These are phyloP conservation scores for Primulina huaijiensis DNA, from an alignment of 257 asterid genomes.

Conservation along the genomic window DNA sequence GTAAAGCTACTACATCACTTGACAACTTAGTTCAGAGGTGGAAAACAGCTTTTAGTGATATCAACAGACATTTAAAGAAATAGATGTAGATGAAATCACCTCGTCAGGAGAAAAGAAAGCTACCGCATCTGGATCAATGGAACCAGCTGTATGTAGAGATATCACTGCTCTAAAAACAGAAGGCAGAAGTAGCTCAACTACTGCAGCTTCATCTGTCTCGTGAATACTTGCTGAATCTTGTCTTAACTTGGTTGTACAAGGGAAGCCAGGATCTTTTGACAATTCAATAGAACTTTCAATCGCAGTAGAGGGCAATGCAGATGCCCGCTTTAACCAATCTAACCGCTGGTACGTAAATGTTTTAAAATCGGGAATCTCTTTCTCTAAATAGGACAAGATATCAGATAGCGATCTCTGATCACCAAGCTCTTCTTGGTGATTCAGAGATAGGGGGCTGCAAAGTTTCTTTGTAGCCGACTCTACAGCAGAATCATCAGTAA, in stretches of 20 bases:
- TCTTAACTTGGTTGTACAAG: slow-evolving; percentile 52
- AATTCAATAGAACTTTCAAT: slow-evolving; percentile 49
- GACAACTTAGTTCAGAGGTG: slow-evolving; percentile 4
- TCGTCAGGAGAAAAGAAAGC: slow-evolving; percentile 94
- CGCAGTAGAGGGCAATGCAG: slow-evolving; percentile 53
- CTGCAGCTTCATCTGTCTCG: slow-evolving; percentile 63
- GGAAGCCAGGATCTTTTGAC: slow-evolving; percentile 56
- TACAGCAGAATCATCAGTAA: slow-evolving; percentile 49
- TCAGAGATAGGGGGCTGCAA: slow-evolving; percentile 40
- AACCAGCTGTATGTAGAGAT: slow-evolving; percentile 87
- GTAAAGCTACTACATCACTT: slow-evolving; percentile 10
- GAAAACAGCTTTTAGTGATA: slow-evolving; percentile 11
- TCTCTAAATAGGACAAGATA: slow-evolving; percentile 57
- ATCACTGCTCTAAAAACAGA: slow-evolving; percentile 74
- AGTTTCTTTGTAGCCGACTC: slow-evolving; percentile 65
- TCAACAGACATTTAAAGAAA: slow-evolving; percentile 17
- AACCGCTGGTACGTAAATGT: slow-evolving; percentile 67
- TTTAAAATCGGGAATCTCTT: slow-evolving; percentile 66
- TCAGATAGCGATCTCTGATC: slow-evolving; percentile 61
- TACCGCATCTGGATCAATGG: slow-evolving; percentile 76
- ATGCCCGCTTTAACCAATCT: slow-evolving; percentile 87
- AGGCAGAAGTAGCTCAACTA: slow-evolving; percentile 71
- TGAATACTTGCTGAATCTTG: slow-evolving; percentile 48
- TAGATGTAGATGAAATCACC: slow-evolving; percentile 40
- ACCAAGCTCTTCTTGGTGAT: slow-evolving; percentile 48